phyloP scores from a whole-genome alignment of 306 rosid species.

The Prunus armeniaca region DNA sequence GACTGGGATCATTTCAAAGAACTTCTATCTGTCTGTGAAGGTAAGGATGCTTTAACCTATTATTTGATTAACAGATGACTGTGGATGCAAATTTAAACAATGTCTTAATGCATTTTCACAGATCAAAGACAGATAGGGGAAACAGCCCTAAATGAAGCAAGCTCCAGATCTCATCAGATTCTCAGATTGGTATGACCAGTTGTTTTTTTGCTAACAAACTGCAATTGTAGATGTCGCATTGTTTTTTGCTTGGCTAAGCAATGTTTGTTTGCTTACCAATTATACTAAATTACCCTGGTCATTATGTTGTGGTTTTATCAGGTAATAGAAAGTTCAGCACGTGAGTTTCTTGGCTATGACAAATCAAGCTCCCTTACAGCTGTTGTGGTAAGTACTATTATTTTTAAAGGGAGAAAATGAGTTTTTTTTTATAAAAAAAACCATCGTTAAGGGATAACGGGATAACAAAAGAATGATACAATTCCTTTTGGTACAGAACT shows the following conservation, averaged over 20 bases:
- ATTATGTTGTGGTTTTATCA: constrained; percentile 32
- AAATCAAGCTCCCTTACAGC: constrained; percentile 89
- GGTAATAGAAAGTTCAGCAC: constrained; percentile 93
- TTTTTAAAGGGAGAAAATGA: not conserved
- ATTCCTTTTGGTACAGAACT: constrained; percentile 51
- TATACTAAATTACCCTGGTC: constrained; percentile 23
- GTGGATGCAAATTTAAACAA: constrained; percentile 17
- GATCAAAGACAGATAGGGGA: constrained; percentile 99
- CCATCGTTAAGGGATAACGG: constrained; percentile 17
- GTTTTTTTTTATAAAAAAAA: too few species aligned
- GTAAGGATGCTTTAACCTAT: constrained; percentile 42
- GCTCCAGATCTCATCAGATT: constrained; percentile 99
- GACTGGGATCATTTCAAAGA: constrained; percentile 87
- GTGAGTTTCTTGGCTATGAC: constrained; percentile 86
- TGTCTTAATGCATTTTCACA: constrained; percentile 33
- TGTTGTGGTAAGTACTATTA: constrained; percentile 67
- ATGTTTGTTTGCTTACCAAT: constrained; percentile 4
- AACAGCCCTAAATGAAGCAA: constrained; percentile 91
- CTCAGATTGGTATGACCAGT: constrained; percentile 72
- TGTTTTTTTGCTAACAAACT: constrained; percentile 4
- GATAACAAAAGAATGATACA: not conserved
- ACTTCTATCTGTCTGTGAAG: constrained; percentile 80
- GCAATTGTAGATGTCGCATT: not conserved
- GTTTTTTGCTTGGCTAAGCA: not conserved
- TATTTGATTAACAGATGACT: constrained; percentile 15